A percentile compares a stretch with the other conserved stretches of the same genome.
These are phyloP conservation scores for Yamadazyma blattariae DNA, from an alignment of 1,139 yeast genomes.

Conservation along the genomic window DNA sequence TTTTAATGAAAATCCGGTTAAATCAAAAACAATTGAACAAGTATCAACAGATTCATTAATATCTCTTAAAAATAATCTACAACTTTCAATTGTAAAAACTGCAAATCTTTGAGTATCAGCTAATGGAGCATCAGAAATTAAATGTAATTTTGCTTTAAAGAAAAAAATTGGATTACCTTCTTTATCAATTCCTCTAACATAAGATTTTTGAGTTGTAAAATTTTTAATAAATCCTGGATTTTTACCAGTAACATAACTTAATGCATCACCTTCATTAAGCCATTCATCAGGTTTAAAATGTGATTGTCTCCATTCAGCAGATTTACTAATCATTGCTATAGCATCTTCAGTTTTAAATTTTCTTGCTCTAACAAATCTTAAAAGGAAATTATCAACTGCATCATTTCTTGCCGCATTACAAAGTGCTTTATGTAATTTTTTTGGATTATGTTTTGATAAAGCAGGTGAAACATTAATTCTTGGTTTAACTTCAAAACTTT, in stretches of 20 bases:
- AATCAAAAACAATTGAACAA: constrained; percentile 41
- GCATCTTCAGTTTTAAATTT: constrained; percentile 35
- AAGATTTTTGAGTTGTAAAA: constrained; percentile 36
- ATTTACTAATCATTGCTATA: constrained; percentile 32
- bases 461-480: constrained; percentile 15
- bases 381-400: constrained; percentile 32
- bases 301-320: constrained; percentile 38
- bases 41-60: constrained; percentile 35
- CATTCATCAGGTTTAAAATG: constrained; percentile 28
- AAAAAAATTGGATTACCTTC: constrained; percentile 37
- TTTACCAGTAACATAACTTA: constrained; percentile 28
- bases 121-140: constrained; percentile 37
- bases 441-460: constrained; percentile 23
- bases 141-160: constrained; percentile 41
- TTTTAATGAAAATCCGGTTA: constrained; percentile 45
- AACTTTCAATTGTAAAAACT: constrained; percentile 39
- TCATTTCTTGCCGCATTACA: constrained; percentile 26
- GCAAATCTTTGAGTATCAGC: constrained; percentile 41
- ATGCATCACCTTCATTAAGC: constrained; percentile 39
- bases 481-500: constrained; percentile 16
- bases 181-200: constrained; percentile 39
- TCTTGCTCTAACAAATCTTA: constrained; percentile 43
- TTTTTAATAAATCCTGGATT: constrained; percentile 38
- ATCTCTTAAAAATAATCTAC: constrained; percentile 35
- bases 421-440: constrained; percentile 25